Base-by-base conservation (phyloP, 441 rosid genomes). In the Melianthus villosus region DNA sequence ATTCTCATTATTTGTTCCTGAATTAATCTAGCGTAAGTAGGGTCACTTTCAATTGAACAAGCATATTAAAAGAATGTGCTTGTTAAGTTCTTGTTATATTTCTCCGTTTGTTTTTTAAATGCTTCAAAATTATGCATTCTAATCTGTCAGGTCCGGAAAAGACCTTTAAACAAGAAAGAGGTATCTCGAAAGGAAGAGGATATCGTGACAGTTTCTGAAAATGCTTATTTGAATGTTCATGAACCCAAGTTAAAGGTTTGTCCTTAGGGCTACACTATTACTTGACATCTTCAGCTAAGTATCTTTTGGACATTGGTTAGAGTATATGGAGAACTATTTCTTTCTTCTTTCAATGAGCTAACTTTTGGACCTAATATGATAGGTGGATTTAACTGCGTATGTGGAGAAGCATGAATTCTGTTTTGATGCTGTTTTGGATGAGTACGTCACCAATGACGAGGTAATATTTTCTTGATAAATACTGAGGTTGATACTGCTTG, bases 351-450 rank as follows among this genome's bases (percentile, higher is more conserved):
- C 29, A 28, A 40, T 40, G 20, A 34, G 35, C 52, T 39, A 44
- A 54, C 27, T 7, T 62, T 56, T 54, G 9, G 0, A 29, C 55
- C 42, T 48, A 25, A 43, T 59, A 41, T 54, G 60, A 58, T 57
- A 91, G 98, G 98, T 91, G 71, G 98, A 91, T 62, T 75, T 89
- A 74, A 89, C 98, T 16, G 98, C 96, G 7, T 89, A 81, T 56
- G 72, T 75, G 51, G 96, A 89, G 70, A 89, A 77, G 69, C 94
- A 89, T 48, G 98, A 84, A 51, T 91, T 91, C 63, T 84, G 93
- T 53, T 91, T 91, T 53, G 98, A 91, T 75, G 98, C 94, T 50
- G 96, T 91, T 51, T 71, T 84, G 59, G 89, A 73, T 60, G 81
- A 91, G 66, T 53, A 58, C 38, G 91, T 91, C 34, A 56, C 79